These are phyloP conservation scores for Diaporthe helianthi DNA, from an alignment of 2,329 filamentous ascomycete species.

Conservation along the genomic window DNA sequence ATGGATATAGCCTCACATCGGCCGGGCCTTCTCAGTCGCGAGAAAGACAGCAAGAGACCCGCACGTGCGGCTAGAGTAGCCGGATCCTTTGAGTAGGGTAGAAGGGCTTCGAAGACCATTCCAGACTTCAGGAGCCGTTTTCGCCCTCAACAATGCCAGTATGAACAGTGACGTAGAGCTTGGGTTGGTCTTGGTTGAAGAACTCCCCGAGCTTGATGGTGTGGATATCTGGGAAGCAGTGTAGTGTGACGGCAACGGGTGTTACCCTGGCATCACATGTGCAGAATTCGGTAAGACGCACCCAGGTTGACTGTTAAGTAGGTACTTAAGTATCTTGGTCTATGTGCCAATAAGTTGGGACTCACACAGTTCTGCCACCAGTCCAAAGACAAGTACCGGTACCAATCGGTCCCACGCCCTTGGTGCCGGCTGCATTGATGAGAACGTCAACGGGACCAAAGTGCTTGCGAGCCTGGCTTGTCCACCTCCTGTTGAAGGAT, in stretches of 20 bases:
- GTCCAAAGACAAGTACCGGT: conserved; percentile 27
- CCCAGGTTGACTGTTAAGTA: conserved; percentile 37
- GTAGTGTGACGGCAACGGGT: conserved; percentile 40
- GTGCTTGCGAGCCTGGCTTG: conserved; percentile 33
- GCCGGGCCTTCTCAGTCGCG: conserved; percentile 41
- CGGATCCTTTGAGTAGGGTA: conserved; percentile 44
- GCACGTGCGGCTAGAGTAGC: conserved; percentile 40
- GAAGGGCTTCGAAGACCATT: conserved; percentile 33
- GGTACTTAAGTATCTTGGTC: conserved; percentile 16
- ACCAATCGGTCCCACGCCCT: conserved; percentile 34
- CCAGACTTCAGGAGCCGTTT: conserved; percentile 36
- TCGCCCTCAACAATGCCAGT: conserved; percentile 40
- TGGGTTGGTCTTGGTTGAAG: conserved; percentile 38
- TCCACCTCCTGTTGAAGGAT: conserved; percentile 21
- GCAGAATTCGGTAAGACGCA: conserved; percentile 37
- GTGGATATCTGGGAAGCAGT: conserved; percentile 37
- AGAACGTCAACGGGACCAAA: conserved; percentile 40
- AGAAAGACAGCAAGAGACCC: conserved; percentile 44
- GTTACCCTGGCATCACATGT: conserved; percentile 36
- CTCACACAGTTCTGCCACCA: conserved; percentile 38
- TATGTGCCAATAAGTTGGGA: background rate
- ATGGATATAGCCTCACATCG: conserved; percentile 43
- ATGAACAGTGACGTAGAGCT: conserved; percentile 38
- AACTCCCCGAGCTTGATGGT: conserved; percentile 39
- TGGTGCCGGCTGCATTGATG: conserved; percentile 38